Percentiles rank a stretch among this genome's conserved stretches.
phyloP scores from a whole-genome alignment of 345 rosid species.

The Brassica cretica region DNA sequence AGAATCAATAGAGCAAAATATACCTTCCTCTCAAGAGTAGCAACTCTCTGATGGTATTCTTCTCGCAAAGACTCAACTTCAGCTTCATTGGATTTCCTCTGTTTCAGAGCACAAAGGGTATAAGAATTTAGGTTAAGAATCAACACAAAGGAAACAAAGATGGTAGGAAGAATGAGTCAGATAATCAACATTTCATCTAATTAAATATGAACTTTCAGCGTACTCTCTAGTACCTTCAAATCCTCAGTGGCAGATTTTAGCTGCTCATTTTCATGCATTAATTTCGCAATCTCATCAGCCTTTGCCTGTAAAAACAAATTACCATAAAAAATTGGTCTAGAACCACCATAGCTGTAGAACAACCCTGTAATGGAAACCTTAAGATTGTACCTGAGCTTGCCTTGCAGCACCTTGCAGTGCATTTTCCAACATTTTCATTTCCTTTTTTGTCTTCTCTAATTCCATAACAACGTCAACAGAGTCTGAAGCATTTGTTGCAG shows the following conservation, averaged over 20 bases:
- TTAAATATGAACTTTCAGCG: slow-evolving; percentile 23
- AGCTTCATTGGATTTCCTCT: slow-evolving; percentile 88
- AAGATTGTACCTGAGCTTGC: slow-evolving; percentile 91
- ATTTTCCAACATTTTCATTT: slow-evolving; percentile 91
- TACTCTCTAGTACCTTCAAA: slow-evolving; percentile 66
- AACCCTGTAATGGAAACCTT: slow-evolving; percentile 5
- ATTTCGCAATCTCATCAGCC: slow-evolving; percentile 94
- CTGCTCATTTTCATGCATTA: slow-evolving; percentile 97
- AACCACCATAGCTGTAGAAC: slow-evolving; percentile 28
- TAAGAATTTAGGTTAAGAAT: slow-evolving; percentile 26
- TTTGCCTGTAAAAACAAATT: slow-evolving; percentile 67
- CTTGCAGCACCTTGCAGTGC: slow-evolving; percentile 99
- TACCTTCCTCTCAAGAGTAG: slow-evolving; percentile 95
- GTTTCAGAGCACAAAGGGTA: slow-evolving; percentile 41
- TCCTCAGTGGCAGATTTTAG: slow-evolving; percentile 74
- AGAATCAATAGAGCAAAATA: slow-evolving; percentile 18
- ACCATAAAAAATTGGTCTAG: slow-evolving; percentile 6
- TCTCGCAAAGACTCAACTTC: slow-evolving; percentile 96
- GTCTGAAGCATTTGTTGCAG: slow-evolving; percentile 48
- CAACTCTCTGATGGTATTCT: slow-evolving; percentile 97
- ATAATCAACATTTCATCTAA: slow-evolving; percentile 13
- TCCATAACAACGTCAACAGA: slow-evolving; percentile 50
- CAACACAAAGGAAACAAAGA: slow-evolving; percentile 18
- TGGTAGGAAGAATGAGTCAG: slow-evolving; percentile 1
- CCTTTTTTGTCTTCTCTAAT: slow-evolving; percentile 77